Evolutionary conservation across 169 alveolate genomes (phyloP).

Genomic region (Cryptosporidium viatorum): DNA sequence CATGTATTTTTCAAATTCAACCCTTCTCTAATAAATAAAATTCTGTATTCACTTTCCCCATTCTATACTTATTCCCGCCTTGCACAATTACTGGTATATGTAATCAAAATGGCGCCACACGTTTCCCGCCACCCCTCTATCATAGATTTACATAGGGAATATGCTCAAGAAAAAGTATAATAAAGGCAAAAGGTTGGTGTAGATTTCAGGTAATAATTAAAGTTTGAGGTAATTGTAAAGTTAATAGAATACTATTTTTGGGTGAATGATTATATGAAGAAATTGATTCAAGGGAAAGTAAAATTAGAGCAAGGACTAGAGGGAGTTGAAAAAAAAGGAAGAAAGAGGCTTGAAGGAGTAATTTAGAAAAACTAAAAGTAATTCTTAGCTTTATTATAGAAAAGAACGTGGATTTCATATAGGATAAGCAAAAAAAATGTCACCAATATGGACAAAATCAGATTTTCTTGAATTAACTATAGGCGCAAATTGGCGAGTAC

Average conservation of each 20-base stretch:
- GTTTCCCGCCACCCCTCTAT: constrained; percentile 73
- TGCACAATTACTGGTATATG: neutral
- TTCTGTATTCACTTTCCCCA: neutral
- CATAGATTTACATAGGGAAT: constrained; percentile 20
- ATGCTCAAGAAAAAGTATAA: neutral
- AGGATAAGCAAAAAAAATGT: neutral
- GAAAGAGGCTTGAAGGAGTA: neutral
- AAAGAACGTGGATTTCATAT: neutral
- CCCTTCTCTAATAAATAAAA: too few species aligned
- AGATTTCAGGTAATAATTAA: neutral
- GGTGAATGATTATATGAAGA: neutral
- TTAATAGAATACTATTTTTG: neutral
- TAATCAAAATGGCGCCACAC: neutral
- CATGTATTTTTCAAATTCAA: neutral
- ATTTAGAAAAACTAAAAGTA: neutral
- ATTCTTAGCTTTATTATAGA: too few species aligned
- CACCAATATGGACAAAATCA: constrained; percentile 60
- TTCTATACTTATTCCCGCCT: neutral
- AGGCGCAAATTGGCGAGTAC: constrained; percentile 44
- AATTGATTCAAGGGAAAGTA: neutral
- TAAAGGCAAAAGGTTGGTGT: constrained; percentile 7
- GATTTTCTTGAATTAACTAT: constrained; percentile 40
- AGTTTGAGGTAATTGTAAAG: neutral
- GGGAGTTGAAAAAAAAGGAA: neutral
- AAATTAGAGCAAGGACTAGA: neutral